A percentile compares a stretch with the other conserved stretches of the same genome.
Conservation (phyloP, 2,329 filamentous ascomycete species). For the Simplicillium aogashimaense region DNA sequence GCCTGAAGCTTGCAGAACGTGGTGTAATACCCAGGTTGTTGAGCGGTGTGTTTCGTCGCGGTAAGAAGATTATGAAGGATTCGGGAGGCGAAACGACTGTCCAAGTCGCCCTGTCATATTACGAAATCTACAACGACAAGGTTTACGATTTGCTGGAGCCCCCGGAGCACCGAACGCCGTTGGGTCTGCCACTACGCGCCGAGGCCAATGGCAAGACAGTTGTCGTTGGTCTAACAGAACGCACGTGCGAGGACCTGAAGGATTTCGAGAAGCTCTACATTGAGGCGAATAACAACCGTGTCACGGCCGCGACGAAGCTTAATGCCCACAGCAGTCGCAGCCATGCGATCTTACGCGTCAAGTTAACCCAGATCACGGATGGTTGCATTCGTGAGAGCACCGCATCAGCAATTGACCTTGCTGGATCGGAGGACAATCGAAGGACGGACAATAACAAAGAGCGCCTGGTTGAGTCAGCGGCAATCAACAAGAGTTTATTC, state of each 20-base stretch:
- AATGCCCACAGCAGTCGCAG: slow-evolving; percentile 86
- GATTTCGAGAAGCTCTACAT: slow-evolving; percentile 89
- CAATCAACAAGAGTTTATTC: slow-evolving; percentile 96
- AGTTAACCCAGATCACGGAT: slow-evolving; percentile 66
- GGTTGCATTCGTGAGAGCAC: slow-evolving; percentile 66
- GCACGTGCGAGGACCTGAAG: slow-evolving; percentile 71
- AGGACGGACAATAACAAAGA: slow-evolving; percentile 91
- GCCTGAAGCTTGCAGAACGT: slow-evolving; percentile 73
- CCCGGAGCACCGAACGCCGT: slow-evolving; percentile 73
- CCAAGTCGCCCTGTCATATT: slow-evolving; percentile 74
- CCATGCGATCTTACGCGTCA: slow-evolving; percentile 85
- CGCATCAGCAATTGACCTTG: slow-evolving; percentile 87
- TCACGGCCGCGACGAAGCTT: slow-evolving; percentile 83
- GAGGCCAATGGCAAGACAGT: slow-evolving; percentile 82
- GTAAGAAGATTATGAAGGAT: slow-evolving; percentile 79
- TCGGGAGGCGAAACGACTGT: slow-evolving; percentile 60
- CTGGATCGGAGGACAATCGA: slow-evolving; percentile 91
- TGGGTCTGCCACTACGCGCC: slow-evolving; percentile 71
- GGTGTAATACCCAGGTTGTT: slow-evolving; percentile 81
- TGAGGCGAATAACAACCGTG: slow-evolving; percentile 82
- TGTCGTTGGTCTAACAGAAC: slow-evolving; percentile 77
- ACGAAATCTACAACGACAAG: slow-evolving; percentile 96
- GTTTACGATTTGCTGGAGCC: slow-evolving; percentile 86
- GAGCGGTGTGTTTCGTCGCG: slow-evolving; percentile 74
- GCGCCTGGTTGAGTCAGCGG: slow-evolving; percentile 85